Evolutionary conservation across 345 rosid species (phyloP).

Genomic region (Brassica incana): DNA sequence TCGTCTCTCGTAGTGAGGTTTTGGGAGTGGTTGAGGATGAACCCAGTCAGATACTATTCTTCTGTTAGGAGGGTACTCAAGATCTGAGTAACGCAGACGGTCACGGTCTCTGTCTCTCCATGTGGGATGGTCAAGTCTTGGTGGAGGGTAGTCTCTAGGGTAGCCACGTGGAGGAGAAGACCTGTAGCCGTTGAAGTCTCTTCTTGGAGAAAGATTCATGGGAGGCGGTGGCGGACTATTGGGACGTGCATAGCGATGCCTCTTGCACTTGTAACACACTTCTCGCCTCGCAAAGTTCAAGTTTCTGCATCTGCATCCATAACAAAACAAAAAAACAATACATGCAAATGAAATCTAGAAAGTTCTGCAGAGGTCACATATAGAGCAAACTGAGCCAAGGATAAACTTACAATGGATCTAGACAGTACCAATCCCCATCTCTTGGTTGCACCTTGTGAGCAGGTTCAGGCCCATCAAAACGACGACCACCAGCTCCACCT

Average conservation of each 20-base stretch:
- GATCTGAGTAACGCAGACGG: conserved; percentile 54
- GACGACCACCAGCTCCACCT: conserved; percentile 69
- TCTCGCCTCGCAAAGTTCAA: conserved; percentile 89
- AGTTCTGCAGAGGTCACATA: neutral
- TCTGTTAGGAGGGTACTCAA: conserved; percentile 57
- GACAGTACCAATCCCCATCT: conserved; percentile 92
- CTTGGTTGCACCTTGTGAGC: conserved; percentile 82
- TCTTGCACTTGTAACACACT: conserved; percentile 73
- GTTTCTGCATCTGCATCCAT: conserved; percentile 62
- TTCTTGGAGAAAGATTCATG: conserved; percentile 61
- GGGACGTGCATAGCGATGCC: conserved; percentile 55
- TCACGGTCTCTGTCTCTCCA: conserved; percentile 54
- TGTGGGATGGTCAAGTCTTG: conserved; percentile 51
- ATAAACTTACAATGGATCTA: conserved; percentile 61
- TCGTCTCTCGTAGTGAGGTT: conserved; percentile 60
- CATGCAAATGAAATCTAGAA: neutral
- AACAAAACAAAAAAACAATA: neutral
- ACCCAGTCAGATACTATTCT: conserved; percentile 55
- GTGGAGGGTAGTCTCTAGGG: conserved; percentile 70
- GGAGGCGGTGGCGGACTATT: conserved; percentile 59
- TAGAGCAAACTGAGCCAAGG: neutral
- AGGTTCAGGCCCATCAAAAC: conserved; percentile 64
- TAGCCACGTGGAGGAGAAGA: conserved; percentile 63
- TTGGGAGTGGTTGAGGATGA: conserved; percentile 54
- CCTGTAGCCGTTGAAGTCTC: conserved; percentile 62